Evolutionary conservation across 768 basidiomycete species (phyloP).

Genomic region (Sarcodon sp.): DNA sequence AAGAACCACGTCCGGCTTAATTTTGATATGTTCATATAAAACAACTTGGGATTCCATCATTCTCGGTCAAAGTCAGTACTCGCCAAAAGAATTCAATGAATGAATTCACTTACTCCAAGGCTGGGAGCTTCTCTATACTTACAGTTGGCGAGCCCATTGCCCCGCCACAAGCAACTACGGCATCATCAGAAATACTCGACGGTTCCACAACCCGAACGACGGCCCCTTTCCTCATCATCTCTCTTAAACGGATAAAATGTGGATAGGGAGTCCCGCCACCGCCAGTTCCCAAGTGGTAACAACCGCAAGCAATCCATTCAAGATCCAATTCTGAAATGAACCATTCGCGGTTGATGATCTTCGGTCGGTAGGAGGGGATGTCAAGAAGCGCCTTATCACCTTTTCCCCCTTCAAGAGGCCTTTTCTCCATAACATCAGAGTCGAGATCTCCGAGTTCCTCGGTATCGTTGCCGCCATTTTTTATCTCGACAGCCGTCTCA

Average conservation of each 20-base stretch:
- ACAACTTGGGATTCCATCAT: too few species aligned
- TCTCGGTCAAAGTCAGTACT: too few species aligned
- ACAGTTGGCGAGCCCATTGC: too few species aligned
- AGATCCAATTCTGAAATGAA: constrained; percentile 17
- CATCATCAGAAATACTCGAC: too few species aligned
- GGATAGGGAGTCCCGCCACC: constrained; percentile 51
- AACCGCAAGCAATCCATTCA: constrained; percentile 50
- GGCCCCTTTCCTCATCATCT: constrained; percentile 16
- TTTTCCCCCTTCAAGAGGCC: background rate
- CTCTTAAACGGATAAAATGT: constrained; percentile 33
- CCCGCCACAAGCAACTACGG: too few species aligned
- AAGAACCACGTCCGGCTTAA: too few species aligned
- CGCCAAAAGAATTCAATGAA: too few species aligned
- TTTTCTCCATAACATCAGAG: background rate
- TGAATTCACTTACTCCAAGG: too few species aligned
- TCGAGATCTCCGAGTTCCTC: constrained; percentile 2
- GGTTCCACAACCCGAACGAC: too few species aligned
- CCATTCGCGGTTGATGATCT: constrained; percentile 9
- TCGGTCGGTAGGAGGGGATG: constrained; percentile 12
- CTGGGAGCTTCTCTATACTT: too few species aligned
- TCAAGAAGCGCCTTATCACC: constrained; percentile 6
- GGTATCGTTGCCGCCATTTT: background rate
- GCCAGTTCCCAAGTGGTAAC: constrained; percentile 48
- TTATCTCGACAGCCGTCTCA: background rate
- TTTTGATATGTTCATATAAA: too few species aligned